Base-by-base conservation (phyloP, 768 basidiomycete species). In the Amanita pseudoporphyria region DNA sequence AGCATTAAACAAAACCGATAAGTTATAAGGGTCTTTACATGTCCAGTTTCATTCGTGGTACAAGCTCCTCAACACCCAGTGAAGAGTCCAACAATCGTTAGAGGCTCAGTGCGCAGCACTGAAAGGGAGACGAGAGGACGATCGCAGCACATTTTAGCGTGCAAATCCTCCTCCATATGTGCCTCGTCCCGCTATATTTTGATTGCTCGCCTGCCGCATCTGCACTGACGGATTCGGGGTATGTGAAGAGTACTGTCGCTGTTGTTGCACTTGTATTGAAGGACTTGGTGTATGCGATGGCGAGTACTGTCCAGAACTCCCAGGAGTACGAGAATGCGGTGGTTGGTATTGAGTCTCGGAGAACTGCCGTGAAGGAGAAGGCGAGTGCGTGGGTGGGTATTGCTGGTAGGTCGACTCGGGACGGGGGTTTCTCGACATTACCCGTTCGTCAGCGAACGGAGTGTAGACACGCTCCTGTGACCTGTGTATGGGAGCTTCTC, bases 401-500 rank as follows among this genome's bases (percentile, higher is more conserved):
- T 53, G 52, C 19, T 53, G 54, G 28, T 52, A 45, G 35, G 53
- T 54, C 16, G 53, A 57, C 41, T 51, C 52, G 38, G 56, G 41
- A 19, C 56, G 55, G 1, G 57, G 37, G n/a, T 19, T 36, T 35
- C 35, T 52, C 18, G 44, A 33, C 32, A 40, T 32, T 45, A 36
- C 21, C 1, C 24, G 43, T 1, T 46, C 36, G 13, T 39, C 62
- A 31, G 69, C 67, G 47, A 59, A 66, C 37, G 69, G 66, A 12
- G 69, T 67, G 52, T 70, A 67, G 26, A 61, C 58, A 16, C 67
- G 56, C 52, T 68, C 68, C 61, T 70, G 72, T 5, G 81, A 81
- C 50, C 85, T 71, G 58, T 86, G 82, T 1, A 79, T 60, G 1
- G 84, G 77, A 5, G 82, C 82, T 56, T 84, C 78, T 40, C 81